A percentile compares a stretch with the other conserved stretches of the same genome.
Evolutionary conservation across 768 basidiomycete species (phyloP).

Genomic region (Pleurotus platypus): DNA sequence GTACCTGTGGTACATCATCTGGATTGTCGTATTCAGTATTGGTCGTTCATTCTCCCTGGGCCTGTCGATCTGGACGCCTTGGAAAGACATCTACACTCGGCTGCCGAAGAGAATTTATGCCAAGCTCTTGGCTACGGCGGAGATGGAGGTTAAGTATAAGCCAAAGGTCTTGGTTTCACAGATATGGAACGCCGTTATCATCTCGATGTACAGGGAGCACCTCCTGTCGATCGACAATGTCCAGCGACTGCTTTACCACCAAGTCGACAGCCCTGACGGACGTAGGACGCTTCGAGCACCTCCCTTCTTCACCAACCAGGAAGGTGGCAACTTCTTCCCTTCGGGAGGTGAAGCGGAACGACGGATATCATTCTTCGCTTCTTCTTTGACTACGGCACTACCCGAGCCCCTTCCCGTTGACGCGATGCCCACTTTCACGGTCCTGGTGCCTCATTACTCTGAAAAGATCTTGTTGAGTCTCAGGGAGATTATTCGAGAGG

Average conservation of each 20-base stretch:
- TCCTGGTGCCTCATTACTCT: slow-evolving; percentile 97
- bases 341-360: slow-evolving; percentile 92
- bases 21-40: slow-evolving; percentile 94
- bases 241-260: slow-evolving; percentile 95
- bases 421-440: slow-evolving; percentile 99
- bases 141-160: slow-evolving; percentile 99
- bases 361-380: slow-evolving; percentile 98
- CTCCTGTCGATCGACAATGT: slow-evolving; percentile 97
- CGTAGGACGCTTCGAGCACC: slow-evolving; percentile 92
- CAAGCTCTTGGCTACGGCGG: slow-evolving; percentile 90
- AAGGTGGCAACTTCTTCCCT: slow-evolving; percentile 87
- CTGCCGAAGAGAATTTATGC: slow-evolving; percentile 98
- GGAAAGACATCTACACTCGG: slow-evolving; percentile 95
- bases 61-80: slow-evolving; percentile 98
- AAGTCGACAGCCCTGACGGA: slow-evolving; percentile 87
- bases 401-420: slow-evolving; percentile 96
- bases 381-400: slow-evolving; percentile 91
- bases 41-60: slow-evolving; percentile 89
- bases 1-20: slow-evolving; percentile 99
- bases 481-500: slow-evolving; percentile 97
- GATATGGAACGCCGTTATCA: slow-evolving; percentile 99
- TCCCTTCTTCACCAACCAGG: slow-evolving; percentile 96
- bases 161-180: slow-evolving; percentile 99
- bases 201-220: slow-evolving; percentile 99
- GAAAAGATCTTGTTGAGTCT: slow-evolving; percentile 97